Evolutionary conservation across 805 yeast genomes (phyloP).

Genomic region (Phaffomyces opuntiae): DNA sequence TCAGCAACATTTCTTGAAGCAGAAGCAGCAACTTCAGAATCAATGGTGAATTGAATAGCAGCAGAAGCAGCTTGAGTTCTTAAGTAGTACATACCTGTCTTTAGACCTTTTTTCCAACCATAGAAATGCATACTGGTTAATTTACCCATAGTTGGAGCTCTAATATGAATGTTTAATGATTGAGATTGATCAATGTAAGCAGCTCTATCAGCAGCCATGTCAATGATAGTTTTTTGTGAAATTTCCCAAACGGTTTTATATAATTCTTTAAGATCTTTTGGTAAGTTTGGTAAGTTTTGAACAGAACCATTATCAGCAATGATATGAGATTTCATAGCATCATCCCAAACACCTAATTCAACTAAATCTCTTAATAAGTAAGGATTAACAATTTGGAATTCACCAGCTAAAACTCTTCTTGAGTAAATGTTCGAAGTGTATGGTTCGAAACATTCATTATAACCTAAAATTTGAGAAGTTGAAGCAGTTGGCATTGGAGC

Average conservation of each 20-base stretch:
- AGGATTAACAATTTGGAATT: slow-evolving; percentile 86
- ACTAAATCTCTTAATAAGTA: slow-evolving; percentile 77
- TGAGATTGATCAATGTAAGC: slow-evolving; percentile 90
- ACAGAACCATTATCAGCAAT: slow-evolving; percentile 79
- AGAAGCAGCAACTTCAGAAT: slow-evolving; percentile 91
- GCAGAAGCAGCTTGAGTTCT: slow-evolving; percentile 96
- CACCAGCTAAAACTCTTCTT: slow-evolving; percentile 89
- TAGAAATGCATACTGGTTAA: slow-evolving; percentile 97
- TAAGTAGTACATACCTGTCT: slow-evolving; percentile 97
- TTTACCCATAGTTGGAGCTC: slow-evolving; percentile 91
- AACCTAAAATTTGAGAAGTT: slow-evolving; percentile 91
- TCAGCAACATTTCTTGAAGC: slow-evolving; percentile 52
- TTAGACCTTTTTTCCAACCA: slow-evolving; percentile 97
- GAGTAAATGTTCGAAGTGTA: slow-evolving; percentile 88
- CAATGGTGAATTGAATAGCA: slow-evolving; percentile 86
- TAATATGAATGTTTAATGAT: slow-evolving; percentile 78
- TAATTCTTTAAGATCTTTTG: slow-evolving; percentile 64
- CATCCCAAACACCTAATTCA: slow-evolving; percentile 78
- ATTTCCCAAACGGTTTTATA: slow-evolving; percentile 97
- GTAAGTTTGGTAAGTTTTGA: slow-evolving; percentile 67
- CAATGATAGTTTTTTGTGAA: slow-evolving; percentile 77
- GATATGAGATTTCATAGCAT: slow-evolving; percentile 68
- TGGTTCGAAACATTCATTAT: slow-evolving; percentile 94
- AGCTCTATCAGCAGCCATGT: slow-evolving; percentile 78
- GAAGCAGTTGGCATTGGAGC: slow-evolving; percentile 99